phyloP scores from a whole-genome alignment of 805 yeast genomes.

The Cyberlindnera lachancei region DNA sequence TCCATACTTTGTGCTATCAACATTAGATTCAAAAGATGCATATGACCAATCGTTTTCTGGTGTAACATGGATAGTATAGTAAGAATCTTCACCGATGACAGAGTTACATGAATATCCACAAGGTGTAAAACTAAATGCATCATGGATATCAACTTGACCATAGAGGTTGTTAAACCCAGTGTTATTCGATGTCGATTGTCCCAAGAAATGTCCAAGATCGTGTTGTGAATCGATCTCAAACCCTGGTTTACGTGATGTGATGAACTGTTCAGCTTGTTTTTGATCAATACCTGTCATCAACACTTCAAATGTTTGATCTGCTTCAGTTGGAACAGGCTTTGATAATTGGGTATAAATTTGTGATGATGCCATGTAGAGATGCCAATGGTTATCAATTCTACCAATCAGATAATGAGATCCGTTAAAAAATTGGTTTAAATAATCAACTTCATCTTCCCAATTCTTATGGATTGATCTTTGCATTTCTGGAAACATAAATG shows the following conservation, averaged over 20 bases:
- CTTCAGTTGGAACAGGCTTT: slow-evolving; percentile 21
- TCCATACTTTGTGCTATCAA: slow-evolving; percentile 37
- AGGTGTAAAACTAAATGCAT: slow-evolving; percentile 87
- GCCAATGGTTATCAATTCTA: slow-evolving; percentile 79
- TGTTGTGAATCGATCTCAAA: slow-evolving; percentile 39
- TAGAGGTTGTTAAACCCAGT: slow-evolving; percentile 61
- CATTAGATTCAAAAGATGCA: slow-evolving; percentile 92
- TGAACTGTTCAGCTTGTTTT: slow-evolving; percentile 48
- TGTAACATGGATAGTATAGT: slow-evolving; percentile 86
- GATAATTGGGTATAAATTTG: no score
- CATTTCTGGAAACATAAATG: slow-evolving; percentile 85
- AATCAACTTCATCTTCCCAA: slow-evolving; percentile 76
- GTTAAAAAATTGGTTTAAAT: slow-evolving; percentile 58
- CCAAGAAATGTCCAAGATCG: slow-evolving; percentile 78
- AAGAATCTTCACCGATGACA: slow-evolving; percentile 51
- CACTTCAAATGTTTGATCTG: slow-evolving; percentile 81
- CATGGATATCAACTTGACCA: slow-evolving; percentile 46
- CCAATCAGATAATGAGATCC: slow-evolving; percentile 76
- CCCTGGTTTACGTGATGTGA: slow-evolving; percentile 38
- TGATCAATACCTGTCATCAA: slow-evolving; percentile 81
- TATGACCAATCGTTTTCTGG: slow-evolving; percentile 94
- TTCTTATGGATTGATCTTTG: slow-evolving; percentile 75
- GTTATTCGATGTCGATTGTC: slow-evolving; percentile 55
- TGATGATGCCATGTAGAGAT: slow-evolving; percentile 61
- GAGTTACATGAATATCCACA: slow-evolving; percentile 94